Percentiles rank a stretch among this genome's conserved stretches.
Conservation (phyloP, 768 basidiomycete genomes). For the Boletellus sp. region DNA sequence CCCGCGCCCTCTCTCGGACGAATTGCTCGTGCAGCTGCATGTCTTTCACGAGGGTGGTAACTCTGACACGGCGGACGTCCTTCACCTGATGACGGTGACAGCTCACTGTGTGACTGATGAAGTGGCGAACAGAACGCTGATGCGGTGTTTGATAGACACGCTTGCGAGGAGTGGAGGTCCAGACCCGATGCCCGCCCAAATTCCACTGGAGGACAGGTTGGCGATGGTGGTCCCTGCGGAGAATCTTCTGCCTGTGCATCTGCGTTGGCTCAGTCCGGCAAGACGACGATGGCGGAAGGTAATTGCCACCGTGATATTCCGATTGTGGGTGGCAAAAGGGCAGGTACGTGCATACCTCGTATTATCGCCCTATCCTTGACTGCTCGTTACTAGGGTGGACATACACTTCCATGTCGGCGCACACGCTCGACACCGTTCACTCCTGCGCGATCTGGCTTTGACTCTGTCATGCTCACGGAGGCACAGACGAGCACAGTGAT, state of each 20-base stretch:
- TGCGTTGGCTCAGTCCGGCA: conserved; percentile 30
- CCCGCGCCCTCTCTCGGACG: too few species aligned
- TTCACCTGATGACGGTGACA: conserved; percentile 42
- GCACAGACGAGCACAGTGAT: conserved; percentile 32
- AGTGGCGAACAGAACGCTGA: conserved; percentile 37
- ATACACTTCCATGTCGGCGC: conserved; percentile 46
- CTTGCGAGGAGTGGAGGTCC: conserved; percentile 20
- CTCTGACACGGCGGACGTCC: conserved; percentile 19
- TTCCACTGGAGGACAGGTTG: conserved; percentile 38
- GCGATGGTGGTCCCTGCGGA: conserved; percentile 39
- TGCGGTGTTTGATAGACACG: conserved; percentile 44
- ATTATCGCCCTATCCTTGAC: neutral
- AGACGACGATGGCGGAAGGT: conserved; percentile 45
- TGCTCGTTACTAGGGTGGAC: conserved; percentile 49
- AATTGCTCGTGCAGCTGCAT: too few species aligned
- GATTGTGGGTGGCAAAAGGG: conserved; percentile 31
- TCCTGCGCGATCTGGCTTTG: conserved; percentile 34
- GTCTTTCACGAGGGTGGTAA: conserved; percentile 35
- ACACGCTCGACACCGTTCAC: conserved; percentile 34
- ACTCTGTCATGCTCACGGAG: conserved; percentile 23
- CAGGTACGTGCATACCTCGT: conserved; percentile 29
- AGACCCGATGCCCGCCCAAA: conserved; percentile 1
- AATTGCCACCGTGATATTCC: conserved; percentile 36
- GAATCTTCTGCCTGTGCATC: conserved; percentile 32
- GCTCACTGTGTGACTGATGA: conserved; percentile 54